Conservation (phyloP, 2,329 filamentous ascomycete species). For the Aspergillus pseudonomiae region DNA sequence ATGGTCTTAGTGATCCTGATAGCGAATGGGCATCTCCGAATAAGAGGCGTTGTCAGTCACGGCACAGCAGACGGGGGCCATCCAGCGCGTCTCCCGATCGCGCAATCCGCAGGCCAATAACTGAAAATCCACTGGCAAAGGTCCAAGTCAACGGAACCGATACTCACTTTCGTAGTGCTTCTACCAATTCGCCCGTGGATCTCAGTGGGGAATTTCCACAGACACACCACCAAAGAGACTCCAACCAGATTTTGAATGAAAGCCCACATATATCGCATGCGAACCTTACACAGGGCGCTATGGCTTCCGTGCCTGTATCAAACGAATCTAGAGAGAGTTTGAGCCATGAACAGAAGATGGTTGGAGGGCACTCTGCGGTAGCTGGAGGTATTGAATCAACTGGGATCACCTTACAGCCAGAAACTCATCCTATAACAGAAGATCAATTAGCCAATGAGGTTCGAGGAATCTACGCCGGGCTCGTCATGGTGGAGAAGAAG, state of each 20-base stretch:
- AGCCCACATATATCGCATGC: slow-evolving; percentile 7
- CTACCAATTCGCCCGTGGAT: slow-evolving; percentile 14
- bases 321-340: slow-evolving; percentile 14
- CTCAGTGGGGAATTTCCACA: slow-evolving; percentile 9
- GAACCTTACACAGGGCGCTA: slow-evolving; percentile 11
- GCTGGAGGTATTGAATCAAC: slow-evolving; percentile 30
- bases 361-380: slow-evolving; percentile 22
- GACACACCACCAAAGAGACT: slow-evolving; percentile 10
- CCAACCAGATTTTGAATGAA: slow-evolving; percentile 18
- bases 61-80: slow-evolving; percentile 8
- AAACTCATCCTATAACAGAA: slow-evolving; percentile 71
- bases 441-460: slow-evolving; percentile 81
- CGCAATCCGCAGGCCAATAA: slow-evolving; percentile 14
- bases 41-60: slow-evolving; percentile 14
- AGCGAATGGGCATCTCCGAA: slow-evolving; percentile 13
- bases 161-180: slow-evolving; percentile 14
- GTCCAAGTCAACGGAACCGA: slow-evolving; percentile 13
- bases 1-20: slow-evolving; percentile 18
- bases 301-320: slow-evolving; percentile 13
- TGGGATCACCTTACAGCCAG: slow-evolving; percentile 58
- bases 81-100: slow-evolving; percentile 14
- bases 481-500: slow-evolving; percentile 85
- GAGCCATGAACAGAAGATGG: slow-evolving; percentile 21
- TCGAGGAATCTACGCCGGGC: slow-evolving; percentile 64
- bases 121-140: slow-evolving; percentile 16